Evolutionary conservation across 2,329 filamentous ascomycete species (phyloP).

Genomic region (Xylariaceae sp.): DNA sequence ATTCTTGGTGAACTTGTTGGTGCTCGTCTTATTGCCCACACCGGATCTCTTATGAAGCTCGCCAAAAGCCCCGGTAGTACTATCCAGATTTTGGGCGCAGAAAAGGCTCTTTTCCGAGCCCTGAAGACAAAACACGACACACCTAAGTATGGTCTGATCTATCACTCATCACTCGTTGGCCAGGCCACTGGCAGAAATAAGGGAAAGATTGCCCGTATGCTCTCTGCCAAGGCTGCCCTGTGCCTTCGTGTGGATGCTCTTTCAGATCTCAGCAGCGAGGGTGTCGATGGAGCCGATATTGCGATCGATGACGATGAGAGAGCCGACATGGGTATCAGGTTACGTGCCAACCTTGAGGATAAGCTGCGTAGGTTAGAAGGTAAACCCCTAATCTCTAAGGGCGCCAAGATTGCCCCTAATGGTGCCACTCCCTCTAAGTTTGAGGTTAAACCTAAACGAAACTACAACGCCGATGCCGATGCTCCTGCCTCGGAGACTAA

Average conservation of each 20-base stretch:
- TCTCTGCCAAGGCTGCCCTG: constrained; percentile 91
- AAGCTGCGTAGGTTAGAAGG: constrained; percentile 82
- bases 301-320: constrained; percentile 87
- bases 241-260: constrained; percentile 92
- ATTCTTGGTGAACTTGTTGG: constrained; percentile 93
- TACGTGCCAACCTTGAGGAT: constrained; percentile 76
- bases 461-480: constrained; percentile 95
- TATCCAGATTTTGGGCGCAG: constrained; percentile 96
- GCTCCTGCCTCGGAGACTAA: constrained; percentile 64
- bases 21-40: constrained; percentile 91
- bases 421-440: constrained; percentile 77
- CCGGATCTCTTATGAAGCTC: constrained; percentile 91
- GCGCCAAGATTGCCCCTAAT: constrained; percentile 75
- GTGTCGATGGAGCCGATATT: constrained; percentile 57
- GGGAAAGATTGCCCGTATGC: constrained; percentile 97
- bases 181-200: constrained; percentile 98
- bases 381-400: constrained; percentile 82
- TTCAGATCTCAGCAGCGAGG: constrained; percentile 74
- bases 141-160: constrained; percentile 96
- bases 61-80: constrained; percentile 95
- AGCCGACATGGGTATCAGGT: constrained; percentile 75
- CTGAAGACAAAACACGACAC: constrained; percentile 99
- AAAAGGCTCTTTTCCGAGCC: constrained; percentile 97
- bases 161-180: constrained; percentile 90
- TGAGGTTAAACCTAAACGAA: constrained; percentile 88